Evolutionary conservation across 83 land plant species (phyloP).

Genomic region (Isoetes engelmannii): DNA sequence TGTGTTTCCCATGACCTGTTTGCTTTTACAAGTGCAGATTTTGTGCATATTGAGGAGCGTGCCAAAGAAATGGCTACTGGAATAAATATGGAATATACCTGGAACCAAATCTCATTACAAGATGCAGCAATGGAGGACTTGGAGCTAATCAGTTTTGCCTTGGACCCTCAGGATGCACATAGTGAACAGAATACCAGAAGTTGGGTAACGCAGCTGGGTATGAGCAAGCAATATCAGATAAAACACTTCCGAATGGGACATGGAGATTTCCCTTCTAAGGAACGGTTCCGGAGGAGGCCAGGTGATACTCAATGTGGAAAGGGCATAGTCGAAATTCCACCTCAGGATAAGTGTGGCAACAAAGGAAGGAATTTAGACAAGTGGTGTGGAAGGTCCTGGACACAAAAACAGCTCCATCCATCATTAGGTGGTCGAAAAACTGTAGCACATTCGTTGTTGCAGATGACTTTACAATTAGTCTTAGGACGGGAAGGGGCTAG

Average conservation of each 20-base stretch:
- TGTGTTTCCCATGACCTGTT: too few relatives aligned
- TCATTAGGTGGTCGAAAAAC: conserved; percentile 2
- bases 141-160: not conserved
- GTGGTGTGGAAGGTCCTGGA: conserved; percentile 11
- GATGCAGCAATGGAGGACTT: not conserved
- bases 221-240: not conserved
- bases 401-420: conserved; percentile 5
- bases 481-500: too few relatives aligned
- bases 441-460: not conserved
- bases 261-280: too few relatives aligned
- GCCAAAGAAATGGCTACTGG: not conserved
- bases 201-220: not conserved
- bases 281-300: not conserved
- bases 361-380: not conserved
- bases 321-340: not conserved
- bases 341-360: not conserved
- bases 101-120: not conserved
- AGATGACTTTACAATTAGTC: not conserved
- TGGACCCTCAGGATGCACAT: not conserved
- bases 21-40: not conserved
- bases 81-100: not conserved
- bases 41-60: not conserved
- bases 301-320: not conserved
- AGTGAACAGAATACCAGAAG: not conserved
- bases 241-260: too few relatives aligned